Conservation (phyloP, 768 basidiomycete species). For the Fistulinella prunicolor region DNA sequence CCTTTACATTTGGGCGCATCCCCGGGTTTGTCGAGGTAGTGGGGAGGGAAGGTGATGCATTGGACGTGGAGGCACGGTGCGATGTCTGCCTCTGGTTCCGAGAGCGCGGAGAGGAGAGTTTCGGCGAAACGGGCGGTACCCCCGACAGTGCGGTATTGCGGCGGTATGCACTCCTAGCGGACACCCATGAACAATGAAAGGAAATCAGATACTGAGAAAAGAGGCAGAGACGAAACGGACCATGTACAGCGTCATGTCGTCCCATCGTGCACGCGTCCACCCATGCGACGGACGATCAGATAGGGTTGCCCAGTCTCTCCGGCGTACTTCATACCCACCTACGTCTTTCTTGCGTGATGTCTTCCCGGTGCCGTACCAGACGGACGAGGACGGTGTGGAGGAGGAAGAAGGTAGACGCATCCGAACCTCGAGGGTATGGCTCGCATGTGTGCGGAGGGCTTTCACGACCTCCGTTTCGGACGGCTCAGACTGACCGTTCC, state of each 20-base stretch:
- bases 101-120: constrained; percentile 31
- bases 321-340: constrained; percentile 66
- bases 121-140: constrained; percentile 46
- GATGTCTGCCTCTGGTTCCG: not conserved
- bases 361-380: constrained; percentile 35
- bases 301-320: constrained; percentile 42
- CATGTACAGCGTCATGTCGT: constrained; percentile 61
- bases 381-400: constrained; percentile 37
- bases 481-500: constrained; percentile 8
- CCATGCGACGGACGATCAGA: constrained; percentile 20
- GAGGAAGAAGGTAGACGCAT: constrained; percentile 50
- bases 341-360: constrained; percentile 30
- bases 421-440: constrained; percentile 53
- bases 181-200: not conserved
- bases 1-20: constrained; percentile 63
- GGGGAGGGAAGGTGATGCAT: constrained; percentile 53
- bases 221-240: constrained; percentile 43
- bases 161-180: constrained; percentile 68
- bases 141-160: constrained; percentile 48
- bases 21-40: constrained; percentile 58
- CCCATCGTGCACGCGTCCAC: constrained; percentile 52
- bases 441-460: constrained; percentile 51
- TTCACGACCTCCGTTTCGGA: constrained; percentile 53
- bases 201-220: not conserved
- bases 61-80: constrained; percentile 40